Base-by-base conservation (phyloP, 441 rosid species). In the Euphorbia corollata region DNA sequence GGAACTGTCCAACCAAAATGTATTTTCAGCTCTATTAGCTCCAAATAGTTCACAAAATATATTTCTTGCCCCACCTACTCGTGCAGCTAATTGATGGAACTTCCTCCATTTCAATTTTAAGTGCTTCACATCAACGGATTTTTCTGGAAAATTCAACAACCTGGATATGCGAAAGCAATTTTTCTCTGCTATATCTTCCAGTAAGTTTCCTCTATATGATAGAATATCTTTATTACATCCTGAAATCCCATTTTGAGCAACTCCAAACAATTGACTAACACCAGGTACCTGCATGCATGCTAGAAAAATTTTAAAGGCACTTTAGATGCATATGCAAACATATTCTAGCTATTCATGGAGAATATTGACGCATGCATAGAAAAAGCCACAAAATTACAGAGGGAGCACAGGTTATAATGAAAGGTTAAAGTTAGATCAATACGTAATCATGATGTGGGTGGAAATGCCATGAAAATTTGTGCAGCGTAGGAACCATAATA, bases 1-100 rank as follows among this genome's bases (percentile, higher is more conserved):
- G 68, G 99, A 88, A 77, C 97, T 94, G 78, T 91, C 99, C 80
- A 94, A 77, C 99, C 99, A 94, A 80, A 94, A 94, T 16, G 97
- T 78, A 77, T 87, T 86, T 68, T 81, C 81, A 38, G 88, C 94
- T 67, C 64, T 72, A 30, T 58, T 67, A 63, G 71, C 75, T 24
- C 94, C 86, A 75, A 84, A 88, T 67, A 91, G 77, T 77, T 88
- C 69, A 61, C 80, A 75, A 76, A 88, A 94, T 65, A 94, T 82
- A 78, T 81, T 87, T 76, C 79, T 83, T 55, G 96, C 83, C 64
- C 97, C 97, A 59, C 97, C 98, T 77, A 88, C 82, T 78, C 72
- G 73, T 62, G 79, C 76, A 63, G 86, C 88, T 77, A 83, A 69
- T 66, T 63, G 57, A 63, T 87, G 89, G 53, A 83, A 75, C 76